Base-by-base conservation (phyloP, 768 basidiomycete species). In the Suillus brevipes region DNA sequence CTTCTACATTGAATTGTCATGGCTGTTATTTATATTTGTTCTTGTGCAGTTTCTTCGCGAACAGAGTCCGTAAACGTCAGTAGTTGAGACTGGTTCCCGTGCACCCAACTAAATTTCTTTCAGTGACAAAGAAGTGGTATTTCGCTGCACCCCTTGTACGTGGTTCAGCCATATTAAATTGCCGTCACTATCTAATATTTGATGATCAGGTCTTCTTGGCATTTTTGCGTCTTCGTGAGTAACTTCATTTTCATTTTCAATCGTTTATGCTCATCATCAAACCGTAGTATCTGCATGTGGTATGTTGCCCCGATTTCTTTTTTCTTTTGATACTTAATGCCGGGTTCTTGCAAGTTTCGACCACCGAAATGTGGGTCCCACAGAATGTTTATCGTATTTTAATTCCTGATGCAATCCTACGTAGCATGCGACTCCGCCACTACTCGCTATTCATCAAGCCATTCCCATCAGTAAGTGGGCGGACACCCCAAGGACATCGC, bases 81-180 rank as follows among this genome's bases (percentile, higher is more conserved):
- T 18, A 20, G n/a, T 53, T 3, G 14, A 56, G 23, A 52, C 25
- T 31, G 34, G 6, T 6, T 3, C 52, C 6, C 18, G 34, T 42
- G 10, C 0, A 1, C 1, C n/a, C 36, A 25, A 1, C 65, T 74
- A 36, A 74, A 38, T 0, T 1, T 2, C 57, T 60, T 38, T 1
- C 43, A 76, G 75, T 76, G 65, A 76, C 74, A 31, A 76, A 76
- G 64, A 75, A 42, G 38, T 78, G 73, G 75, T 77, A 76, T 47
- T 50, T 73, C 4, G 75, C 75, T 0, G 73, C 63, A 2, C 75
- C 75, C n/a, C 42, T 76, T 40, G 75, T 76, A 65, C 0, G 75
- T 67, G 4, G 23, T 10, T 52, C 6, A 36, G 0, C 16, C 20
- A 13, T 10, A 4, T 9, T 14, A 3, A 3, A 43, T 55, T 40